Percentiles rank a stretch among this genome's conserved stretches.
Conservation (phyloP, 768 basidiomycete species). For the Lactifluus echinatus region DNA sequence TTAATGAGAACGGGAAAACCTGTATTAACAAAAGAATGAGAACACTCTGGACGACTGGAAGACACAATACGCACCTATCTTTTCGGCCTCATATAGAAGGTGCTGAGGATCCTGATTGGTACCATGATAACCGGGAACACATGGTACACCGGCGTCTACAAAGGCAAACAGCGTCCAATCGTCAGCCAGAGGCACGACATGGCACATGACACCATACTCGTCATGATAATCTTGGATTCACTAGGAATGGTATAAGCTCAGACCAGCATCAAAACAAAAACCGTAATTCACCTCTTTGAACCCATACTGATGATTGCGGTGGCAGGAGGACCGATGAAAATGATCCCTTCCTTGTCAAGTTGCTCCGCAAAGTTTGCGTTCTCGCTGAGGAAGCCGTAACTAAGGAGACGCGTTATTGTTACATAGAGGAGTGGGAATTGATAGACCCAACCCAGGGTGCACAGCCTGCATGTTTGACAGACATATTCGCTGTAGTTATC, state of each 20-base stretch:
- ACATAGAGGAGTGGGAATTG: background rate
- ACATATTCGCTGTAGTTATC: background rate
- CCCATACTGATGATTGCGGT: constrained; percentile 91
- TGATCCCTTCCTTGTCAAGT: constrained; percentile 69
- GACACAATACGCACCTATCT: constrained; percentile 45
- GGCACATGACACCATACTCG: constrained; percentile 35
- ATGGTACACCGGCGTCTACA: constrained; percentile 79
- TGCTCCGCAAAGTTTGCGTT: constrained; percentile 74
- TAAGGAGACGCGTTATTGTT: constrained; percentile 24
- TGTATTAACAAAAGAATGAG: constrained; percentile 21
- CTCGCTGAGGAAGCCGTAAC: constrained; percentile 89
- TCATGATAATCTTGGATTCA: constrained; percentile 95
- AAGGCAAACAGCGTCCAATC: background rate
- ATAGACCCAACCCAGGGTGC: constrained; percentile 66
- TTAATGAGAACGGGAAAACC: constrained; percentile 93
- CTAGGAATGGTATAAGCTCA: constrained; percentile 30
- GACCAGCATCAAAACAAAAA: background rate
- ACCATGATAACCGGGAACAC: constrained; percentile 92
- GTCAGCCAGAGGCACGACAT: background rate
- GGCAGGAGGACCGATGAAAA: constrained; percentile 86
- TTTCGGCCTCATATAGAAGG: constrained; percentile 57
- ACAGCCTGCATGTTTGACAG: constrained; percentile 49
- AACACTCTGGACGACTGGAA: background rate
- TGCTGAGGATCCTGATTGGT: constrained; percentile 66
- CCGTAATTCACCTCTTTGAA: constrained; percentile 69